Evolutionary conservation across 345 rosid species (phyloP).

Genomic region (Aegle marmelos): DNA sequence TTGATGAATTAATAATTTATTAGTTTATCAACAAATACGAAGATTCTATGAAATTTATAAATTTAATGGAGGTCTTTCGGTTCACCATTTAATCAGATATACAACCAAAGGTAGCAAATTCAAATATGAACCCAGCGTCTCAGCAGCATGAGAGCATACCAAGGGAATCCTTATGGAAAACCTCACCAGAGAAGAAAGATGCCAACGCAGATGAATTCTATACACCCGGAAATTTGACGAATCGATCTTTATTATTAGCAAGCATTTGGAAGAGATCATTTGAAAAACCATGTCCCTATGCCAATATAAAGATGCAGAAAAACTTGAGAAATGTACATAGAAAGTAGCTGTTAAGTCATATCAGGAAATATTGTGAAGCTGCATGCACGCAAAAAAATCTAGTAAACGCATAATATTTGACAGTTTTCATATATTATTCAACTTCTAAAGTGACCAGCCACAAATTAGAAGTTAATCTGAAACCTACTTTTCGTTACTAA

Average conservation of each 20-base stretch:
- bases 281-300: slow-evolving; percentile 91
- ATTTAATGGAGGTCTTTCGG: background rate
- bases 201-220: background rate
- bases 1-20: background rate
- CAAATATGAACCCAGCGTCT: background rate
- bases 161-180: background rate
- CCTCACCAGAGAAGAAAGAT: background rate
- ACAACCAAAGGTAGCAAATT: background rate
- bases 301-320: slow-evolving; percentile 19
- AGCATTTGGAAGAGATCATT: slow-evolving; percentile 75
- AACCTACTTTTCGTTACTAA: background rate
- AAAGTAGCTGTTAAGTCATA: background rate
- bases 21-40: background rate
- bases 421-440: background rate
- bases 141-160: background rate
- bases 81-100: background rate
- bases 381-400: background rate
- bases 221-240: slow-evolving; percentile 86
- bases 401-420: background rate
- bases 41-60: background rate
- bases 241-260: slow-evolving; percentile 64
- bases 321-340: background rate
- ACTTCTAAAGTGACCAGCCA: background rate
- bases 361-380: background rate
- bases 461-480: background rate